A percentile compares a stretch with the other conserved stretches of the same genome.
Evolutionary conservation across 768 basidiomycete genomes (phyloP).

Genomic region (Amanita pseudoporphyria): DNA sequence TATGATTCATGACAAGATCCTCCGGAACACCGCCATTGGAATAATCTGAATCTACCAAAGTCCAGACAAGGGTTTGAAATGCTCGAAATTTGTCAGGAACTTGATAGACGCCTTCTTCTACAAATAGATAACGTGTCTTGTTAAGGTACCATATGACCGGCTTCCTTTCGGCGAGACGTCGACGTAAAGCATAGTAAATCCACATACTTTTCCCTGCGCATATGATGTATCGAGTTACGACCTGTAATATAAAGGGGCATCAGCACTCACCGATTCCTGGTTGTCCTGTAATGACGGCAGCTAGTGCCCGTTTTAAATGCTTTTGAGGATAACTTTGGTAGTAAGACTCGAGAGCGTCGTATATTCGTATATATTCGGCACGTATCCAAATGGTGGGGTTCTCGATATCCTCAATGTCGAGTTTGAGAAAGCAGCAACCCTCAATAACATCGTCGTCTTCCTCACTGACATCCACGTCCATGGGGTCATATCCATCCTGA

Average conservation of each 20-base stretch:
- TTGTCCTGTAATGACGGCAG: too few relatives aligned
- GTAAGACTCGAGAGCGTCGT: too few relatives aligned
- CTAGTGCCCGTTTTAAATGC: not conserved
- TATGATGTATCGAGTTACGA: not conserved
- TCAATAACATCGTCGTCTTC: conserved; percentile 8
- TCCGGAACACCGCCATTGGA: too few relatives aligned
- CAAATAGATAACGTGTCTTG: too few relatives aligned
- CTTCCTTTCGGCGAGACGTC: conserved; percentile 14
- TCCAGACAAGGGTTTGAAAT: not conserved
- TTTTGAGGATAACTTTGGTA: too few relatives aligned
- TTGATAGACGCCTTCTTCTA: conserved; percentile 10
- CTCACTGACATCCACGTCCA: too few relatives aligned
- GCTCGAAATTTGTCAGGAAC: conserved; percentile 7
- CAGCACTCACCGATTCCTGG: too few relatives aligned
- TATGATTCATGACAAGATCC: not conserved
- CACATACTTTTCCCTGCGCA: conserved; percentile 10
- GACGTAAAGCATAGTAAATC: too few relatives aligned
- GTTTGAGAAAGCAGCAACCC: conserved; percentile 10
- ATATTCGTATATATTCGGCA: too few relatives aligned
- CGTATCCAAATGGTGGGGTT: conserved; percentile 1
- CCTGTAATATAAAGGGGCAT: not conserved
- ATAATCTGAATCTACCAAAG: too few relatives aligned
- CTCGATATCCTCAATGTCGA: conserved; percentile 5
- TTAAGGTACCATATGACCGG: conserved; percentile 15
- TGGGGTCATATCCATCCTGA: too few relatives aligned